Percentiles rank a stretch among this genome's conserved stretches.
Conservation (phyloP, 257 asterid genomes). For the Lithospermum erythrorhizon region DNA sequence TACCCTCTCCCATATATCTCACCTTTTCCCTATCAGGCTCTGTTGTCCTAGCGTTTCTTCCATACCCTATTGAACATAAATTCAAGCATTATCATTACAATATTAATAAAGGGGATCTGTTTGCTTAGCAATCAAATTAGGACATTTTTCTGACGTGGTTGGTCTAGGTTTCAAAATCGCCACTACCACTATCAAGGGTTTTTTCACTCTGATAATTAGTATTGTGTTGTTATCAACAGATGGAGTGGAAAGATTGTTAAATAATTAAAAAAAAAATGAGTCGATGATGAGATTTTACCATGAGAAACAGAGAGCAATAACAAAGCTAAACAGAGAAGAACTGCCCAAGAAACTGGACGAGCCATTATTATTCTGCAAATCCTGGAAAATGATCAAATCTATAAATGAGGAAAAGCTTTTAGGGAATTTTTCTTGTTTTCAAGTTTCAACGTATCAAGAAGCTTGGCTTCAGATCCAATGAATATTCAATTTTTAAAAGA, state of each 20-base stretch:
- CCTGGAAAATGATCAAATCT: no score
- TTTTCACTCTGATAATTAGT: no score
- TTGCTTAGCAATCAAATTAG: no score
- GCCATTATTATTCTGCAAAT: not conserved
- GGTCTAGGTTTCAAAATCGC: no score
- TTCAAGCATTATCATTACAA: not conserved
- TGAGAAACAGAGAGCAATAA: not conserved
- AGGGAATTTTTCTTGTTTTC: no score
- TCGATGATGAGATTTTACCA: not conserved
- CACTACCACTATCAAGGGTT: no score
- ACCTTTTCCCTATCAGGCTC: not conserved
- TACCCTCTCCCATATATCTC: not conserved
- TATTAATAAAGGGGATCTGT: no score
- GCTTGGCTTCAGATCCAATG: constrained; percentile 15
- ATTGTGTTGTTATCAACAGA: no score
- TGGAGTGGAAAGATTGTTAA: no score
- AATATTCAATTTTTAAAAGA: not conserved
- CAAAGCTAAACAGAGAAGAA: not conserved
- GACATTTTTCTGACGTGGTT: no score
- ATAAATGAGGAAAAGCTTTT: no score
- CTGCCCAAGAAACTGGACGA: not conserved
- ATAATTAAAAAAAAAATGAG: no score
- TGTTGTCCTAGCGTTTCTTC: not conserved
- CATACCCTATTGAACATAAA: not conserved
- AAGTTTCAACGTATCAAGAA: not conserved